Evolutionary conservation across 768 basidiomycete genomes (phyloP).

Genomic region (Solioccasus polychromus): DNA sequence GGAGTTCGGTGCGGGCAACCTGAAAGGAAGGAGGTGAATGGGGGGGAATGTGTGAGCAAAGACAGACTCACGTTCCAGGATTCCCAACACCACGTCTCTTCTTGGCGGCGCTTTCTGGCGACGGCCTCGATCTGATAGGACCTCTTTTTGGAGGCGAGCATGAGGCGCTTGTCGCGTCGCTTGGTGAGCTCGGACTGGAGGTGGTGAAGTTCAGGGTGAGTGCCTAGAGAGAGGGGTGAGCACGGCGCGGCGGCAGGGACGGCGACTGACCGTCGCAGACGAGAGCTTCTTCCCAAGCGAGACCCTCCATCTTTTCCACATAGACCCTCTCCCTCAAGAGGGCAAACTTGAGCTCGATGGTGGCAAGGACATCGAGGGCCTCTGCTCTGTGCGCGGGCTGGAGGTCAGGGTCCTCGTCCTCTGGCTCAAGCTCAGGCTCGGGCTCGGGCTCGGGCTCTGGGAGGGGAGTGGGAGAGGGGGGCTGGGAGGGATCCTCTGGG

Average conservation of each 20-base stretch:
- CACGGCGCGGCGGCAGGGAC: background rate
- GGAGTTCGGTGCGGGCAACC: conserved; percentile 74
- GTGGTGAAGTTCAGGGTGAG: conserved; percentile 84
- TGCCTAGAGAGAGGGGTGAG: conserved; percentile 43
- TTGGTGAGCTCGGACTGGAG: conserved; percentile 76
- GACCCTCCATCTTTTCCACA: conserved; percentile 89
- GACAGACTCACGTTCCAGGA: conserved; percentile 75
- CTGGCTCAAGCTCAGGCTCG: conserved; percentile 26
- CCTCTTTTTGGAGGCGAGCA: conserved; percentile 74
- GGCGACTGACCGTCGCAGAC: conserved; percentile 65
- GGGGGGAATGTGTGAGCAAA: background rate
- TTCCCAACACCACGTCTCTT: conserved; percentile 80
- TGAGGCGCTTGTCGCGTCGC: conserved; percentile 77
- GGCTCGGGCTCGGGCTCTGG: conserved; percentile 27
- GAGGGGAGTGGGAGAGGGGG: conserved; percentile 24
- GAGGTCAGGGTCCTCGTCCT: conserved; percentile 61
- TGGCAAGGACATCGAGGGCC: conserved; percentile 82
- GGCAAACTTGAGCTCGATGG: conserved; percentile 92
- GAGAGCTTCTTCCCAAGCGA: conserved; percentile 85
- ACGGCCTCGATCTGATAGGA: conserved; percentile 64
- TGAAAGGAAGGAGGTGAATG: conserved; percentile 27
- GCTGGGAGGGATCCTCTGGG: conserved; percentile 23
- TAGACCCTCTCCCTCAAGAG: conserved; percentile 82
- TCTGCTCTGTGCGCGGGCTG: conserved; percentile 83
- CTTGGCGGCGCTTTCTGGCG: conserved; percentile 57